Conservation (phyloP, 2,329 filamentous ascomycete species). For the Chaetoscypha palmicola region DNA sequence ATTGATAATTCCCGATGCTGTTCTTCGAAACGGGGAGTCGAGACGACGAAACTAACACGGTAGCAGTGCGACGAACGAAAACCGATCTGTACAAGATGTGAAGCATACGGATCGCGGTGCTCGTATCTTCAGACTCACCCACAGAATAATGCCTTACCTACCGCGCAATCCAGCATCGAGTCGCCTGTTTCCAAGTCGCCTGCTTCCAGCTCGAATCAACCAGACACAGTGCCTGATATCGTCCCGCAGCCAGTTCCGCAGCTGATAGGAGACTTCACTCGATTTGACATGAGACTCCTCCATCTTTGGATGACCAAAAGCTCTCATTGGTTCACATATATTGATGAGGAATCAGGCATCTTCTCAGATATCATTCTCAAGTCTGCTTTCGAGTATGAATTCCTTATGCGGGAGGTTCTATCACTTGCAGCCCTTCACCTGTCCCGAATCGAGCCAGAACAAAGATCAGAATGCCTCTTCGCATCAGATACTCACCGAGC, state of each 20-base stretch:
- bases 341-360: slow-evolving; percentile 9
- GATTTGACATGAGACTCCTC: slow-evolving; percentile 13
- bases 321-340: slow-evolving; percentile 18
- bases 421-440: slow-evolving; percentile 33
- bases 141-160: slow-evolving; percentile 7
- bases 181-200: background rate
- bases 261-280: background rate
- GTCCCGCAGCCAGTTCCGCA: background rate
- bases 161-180: background rate
- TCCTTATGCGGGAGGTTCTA: slow-evolving; percentile 33
- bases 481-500: slow-evolving; percentile 30
- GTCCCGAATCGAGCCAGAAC: slow-evolving; percentile 25
- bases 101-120: slow-evolving; percentile 22
- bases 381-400: slow-evolving; percentile 25
- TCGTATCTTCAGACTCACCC: slow-evolving; percentile 27
- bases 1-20: background rate
- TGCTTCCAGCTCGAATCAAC: no score
- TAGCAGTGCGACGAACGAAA: slow-evolving; percentile 28
- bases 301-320: slow-evolving; percentile 38
- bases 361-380: slow-evolving; percentile 23
- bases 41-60: background rate
- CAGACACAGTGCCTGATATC: no score
- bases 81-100: slow-evolving; percentile 25
- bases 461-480: slow-evolving; percentile 20
- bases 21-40: background rate